Evolutionary conservation across 2,329 filamentous ascomycete genomes (phyloP).

Genomic region (Microcyclosporella mali): DNA sequence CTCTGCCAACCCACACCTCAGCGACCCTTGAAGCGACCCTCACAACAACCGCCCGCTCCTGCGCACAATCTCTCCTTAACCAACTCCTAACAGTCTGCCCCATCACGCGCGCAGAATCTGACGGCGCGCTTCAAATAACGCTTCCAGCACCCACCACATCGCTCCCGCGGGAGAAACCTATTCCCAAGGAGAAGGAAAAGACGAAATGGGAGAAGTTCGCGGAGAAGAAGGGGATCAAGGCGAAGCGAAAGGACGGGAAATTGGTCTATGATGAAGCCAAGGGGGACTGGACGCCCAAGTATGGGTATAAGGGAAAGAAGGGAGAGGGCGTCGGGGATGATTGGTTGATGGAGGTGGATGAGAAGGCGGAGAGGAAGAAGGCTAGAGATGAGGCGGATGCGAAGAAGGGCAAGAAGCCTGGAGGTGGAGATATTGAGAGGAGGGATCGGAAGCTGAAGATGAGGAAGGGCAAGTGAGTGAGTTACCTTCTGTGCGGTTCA

Average conservation of each 20-base stretch:
- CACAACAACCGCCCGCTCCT: slow-evolving; percentile 71
- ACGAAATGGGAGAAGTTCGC: slow-evolving; percentile 98
- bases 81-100: slow-evolving; percentile 86
- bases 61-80: slow-evolving; percentile 86
- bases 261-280: slow-evolving; percentile 76
- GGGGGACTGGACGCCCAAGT: slow-evolving; percentile 86
- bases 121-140: slow-evolving; percentile 62
- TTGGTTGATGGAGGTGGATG: slow-evolving; percentile 86
- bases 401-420: slow-evolving; percentile 17
- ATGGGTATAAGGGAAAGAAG: slow-evolving; percentile 89
- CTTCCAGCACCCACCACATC: slow-evolving; percentile 65
- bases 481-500: not conserved
- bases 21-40: slow-evolving; percentile 57
- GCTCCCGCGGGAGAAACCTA: slow-evolving; percentile 84
- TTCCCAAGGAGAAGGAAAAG: slow-evolving; percentile 71
- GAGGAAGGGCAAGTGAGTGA: slow-evolving; percentile 18
- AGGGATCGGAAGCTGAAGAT: slow-evolving; percentile 16
- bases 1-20: slow-evolving; percentile 52
- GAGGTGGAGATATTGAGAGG: slow-evolving; percentile 14
- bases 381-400: slow-evolving; percentile 55
- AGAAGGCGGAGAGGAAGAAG: slow-evolving; percentile 55
- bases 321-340: slow-evolving; percentile 70
- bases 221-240: slow-evolving; percentile 91
- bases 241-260: slow-evolving; percentile 76
- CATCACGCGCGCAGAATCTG: slow-evolving; percentile 62